Evolutionary conservation across 345 rosid species (phyloP).

Genomic region (Fremontodendron californicum): DNA sequence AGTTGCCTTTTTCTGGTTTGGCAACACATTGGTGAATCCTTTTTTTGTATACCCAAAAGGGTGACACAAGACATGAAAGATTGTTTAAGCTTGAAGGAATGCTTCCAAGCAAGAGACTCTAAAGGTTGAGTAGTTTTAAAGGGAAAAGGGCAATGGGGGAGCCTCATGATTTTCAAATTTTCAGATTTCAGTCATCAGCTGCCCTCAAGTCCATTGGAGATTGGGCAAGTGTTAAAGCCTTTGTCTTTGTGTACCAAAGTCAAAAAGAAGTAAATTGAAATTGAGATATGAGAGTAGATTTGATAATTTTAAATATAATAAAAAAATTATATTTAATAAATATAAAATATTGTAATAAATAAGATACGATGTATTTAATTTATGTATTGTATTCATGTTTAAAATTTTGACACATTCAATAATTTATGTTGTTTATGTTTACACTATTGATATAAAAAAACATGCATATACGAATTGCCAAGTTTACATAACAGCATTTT

Average conservation of each 20-base stretch:
- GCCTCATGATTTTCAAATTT: slow-evolving; percentile 1
- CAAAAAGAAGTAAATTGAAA: background rate
- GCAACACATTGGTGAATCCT: background rate
- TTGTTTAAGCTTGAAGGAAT: slow-evolving; percentile 39
- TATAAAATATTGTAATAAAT: too few species aligned
- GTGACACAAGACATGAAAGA: slow-evolving; percentile 22
- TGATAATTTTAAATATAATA: too few species aligned
- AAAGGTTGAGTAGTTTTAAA: slow-evolving; percentile 31
- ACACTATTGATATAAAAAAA: too few species aligned
- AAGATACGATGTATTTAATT: too few species aligned
- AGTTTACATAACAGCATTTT: too few species aligned
- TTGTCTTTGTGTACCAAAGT: too few species aligned
- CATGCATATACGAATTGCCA: too few species aligned
- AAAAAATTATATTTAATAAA: too few species aligned
- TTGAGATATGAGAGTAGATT: too few species aligned
- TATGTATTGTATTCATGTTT: too few species aligned
- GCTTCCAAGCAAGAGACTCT: slow-evolving; percentile 46
- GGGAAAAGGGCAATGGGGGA: slow-evolving; percentile 9
- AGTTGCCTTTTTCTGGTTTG: slow-evolving; percentile 12
- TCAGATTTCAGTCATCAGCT: background rate
- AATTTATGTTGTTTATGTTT: too few species aligned
- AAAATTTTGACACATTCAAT: too few species aligned
- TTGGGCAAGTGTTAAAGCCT: background rate
- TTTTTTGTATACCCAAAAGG: background rate
- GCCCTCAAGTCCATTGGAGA: background rate